Conservation (phyloP, 192 early-diverging fungal species). For the Chytriomyces sp. region DNA sequence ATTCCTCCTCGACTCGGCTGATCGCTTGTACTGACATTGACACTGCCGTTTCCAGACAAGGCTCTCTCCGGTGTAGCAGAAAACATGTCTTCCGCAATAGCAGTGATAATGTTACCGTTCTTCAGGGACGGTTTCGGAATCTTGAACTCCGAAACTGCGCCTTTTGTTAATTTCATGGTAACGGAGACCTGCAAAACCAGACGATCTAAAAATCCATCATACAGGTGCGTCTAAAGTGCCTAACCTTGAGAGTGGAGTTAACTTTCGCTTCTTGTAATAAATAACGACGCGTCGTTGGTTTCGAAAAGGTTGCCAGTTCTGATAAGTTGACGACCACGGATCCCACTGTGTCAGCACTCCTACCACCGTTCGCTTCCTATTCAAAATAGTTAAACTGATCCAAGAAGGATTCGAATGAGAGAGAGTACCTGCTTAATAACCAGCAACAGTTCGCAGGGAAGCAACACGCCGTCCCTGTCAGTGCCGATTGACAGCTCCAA, state of each 20-base stretch:
- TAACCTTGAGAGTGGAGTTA: slow-evolving; percentile 79
- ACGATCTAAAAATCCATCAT: neutral
- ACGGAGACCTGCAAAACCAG: slow-evolving; percentile 24
- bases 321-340: slow-evolving; percentile 77
- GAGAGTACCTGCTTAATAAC: slow-evolving; percentile 68
- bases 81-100: slow-evolving; percentile 24
- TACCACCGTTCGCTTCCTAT: slow-evolving; percentile 66
- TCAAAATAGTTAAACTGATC: neutral
- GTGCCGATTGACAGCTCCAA: slow-evolving; percentile 68
- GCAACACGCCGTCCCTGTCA: slow-evolving; percentile 73
- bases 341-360: slow-evolving; percentile 67
- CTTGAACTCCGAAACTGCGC: slow-evolving; percentile 15
- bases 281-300: slow-evolving; percentile 60
- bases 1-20: neutral
- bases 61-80: neutral
- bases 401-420: neutral
- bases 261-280: slow-evolving; percentile 68
- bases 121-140: neutral
- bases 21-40: neutral
- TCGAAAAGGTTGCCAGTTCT: slow-evolving; percentile 71
- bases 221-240: neutral
- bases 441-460: slow-evolving; percentile 75
- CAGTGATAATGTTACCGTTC: slow-evolving; percentile 13
- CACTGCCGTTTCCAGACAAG: neutral
- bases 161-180: slow-evolving; percentile 17